A percentile compares a stretch with the other conserved stretches of the same genome.
Evolutionary conservation across 2,329 filamentous ascomycete genomes (phyloP).

Genomic region (Chrysosporium queenslandicum): DNA sequence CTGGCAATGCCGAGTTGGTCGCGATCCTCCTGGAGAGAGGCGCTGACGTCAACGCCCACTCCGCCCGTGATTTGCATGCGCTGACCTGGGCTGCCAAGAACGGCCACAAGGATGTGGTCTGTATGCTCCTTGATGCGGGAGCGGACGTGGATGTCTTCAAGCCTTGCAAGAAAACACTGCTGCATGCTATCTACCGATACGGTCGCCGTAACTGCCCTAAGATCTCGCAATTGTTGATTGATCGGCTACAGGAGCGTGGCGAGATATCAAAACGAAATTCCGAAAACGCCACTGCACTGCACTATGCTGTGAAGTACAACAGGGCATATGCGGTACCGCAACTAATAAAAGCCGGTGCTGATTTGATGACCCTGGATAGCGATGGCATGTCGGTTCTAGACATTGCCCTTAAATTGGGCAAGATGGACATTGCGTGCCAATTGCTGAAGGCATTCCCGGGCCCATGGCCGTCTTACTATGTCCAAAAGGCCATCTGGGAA

Average conservation of each 20-base stretch:
- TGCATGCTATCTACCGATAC: slow-evolving; percentile 5
- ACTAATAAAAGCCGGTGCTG: slow-evolving; percentile 6
- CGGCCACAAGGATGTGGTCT: slow-evolving; percentile 21
- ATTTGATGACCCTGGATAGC: slow-evolving; percentile 1
- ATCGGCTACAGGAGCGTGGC: background rate
- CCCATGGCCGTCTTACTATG: slow-evolving; percentile 6
- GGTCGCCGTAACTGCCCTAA: background rate
- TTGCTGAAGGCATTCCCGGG: slow-evolving; percentile 1
- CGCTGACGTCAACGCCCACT: slow-evolving; percentile 3
- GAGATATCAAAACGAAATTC: background rate
- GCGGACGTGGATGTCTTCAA: slow-evolving; percentile 20
- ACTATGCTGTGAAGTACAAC: slow-evolving; percentile 7
- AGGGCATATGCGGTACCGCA: slow-evolving; percentile 7
- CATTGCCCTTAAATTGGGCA: slow-evolving; percentile 3
- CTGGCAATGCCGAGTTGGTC: background rate
- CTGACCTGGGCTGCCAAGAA: slow-evolving; percentile 18
- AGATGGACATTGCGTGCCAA: background rate
- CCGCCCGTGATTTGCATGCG: background rate
- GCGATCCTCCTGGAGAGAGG: slow-evolving; percentile 7
- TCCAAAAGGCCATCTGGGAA: slow-evolving; percentile 6
- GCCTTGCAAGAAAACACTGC: background rate
- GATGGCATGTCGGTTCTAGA: slow-evolving; percentile 5
- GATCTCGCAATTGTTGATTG: slow-evolving; percentile 7
- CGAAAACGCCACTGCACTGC: background rate
- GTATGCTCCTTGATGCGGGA: slow-evolving; percentile 20